A percentile compares a stretch with the other conserved stretches of the same genome.
Evolutionary conservation across 352 stramenopile species (phyloP).

Genomic region (Phytophthora europaea): DNA sequence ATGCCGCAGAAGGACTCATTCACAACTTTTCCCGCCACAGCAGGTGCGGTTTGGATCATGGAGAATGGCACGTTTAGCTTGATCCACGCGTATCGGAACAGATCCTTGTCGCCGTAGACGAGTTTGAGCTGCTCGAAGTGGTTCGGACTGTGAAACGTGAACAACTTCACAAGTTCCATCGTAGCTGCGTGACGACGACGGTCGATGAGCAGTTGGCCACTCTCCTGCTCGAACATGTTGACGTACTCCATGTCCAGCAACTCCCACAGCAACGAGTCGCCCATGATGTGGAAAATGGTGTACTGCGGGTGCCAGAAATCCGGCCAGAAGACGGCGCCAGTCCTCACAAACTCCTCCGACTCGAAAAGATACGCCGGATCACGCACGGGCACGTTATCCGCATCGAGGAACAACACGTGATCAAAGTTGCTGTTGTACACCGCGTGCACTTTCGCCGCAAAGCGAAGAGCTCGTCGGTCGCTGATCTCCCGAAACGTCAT

Average conservation of each 20-base stretch:
- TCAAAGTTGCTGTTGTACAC: slow-evolving; percentile 56
- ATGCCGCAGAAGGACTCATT: slow-evolving; percentile 56
- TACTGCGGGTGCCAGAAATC: slow-evolving; percentile 72
- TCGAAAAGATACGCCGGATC: slow-evolving; percentile 65
- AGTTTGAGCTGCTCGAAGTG: slow-evolving; percentile 49
- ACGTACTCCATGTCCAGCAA: slow-evolving; percentile 56
- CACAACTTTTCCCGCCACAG: slow-evolving; percentile 47
- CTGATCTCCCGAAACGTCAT: slow-evolving; percentile 42
- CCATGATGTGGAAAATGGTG: slow-evolving; percentile 74
- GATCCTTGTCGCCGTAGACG: slow-evolving; percentile 69
- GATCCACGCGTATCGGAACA: slow-evolving; percentile 68
- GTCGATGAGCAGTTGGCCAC: slow-evolving; percentile 64
- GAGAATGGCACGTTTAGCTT: slow-evolving; percentile 53
- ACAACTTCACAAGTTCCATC: slow-evolving; percentile 55
- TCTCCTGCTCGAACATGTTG: slow-evolving; percentile 80
- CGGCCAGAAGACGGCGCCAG: slow-evolving; percentile 72
- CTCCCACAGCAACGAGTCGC: slow-evolving; percentile 59
- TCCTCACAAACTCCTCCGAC: slow-evolving; percentile 43
- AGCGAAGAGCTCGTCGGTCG: slow-evolving; percentile 42
- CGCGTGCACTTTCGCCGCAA: slow-evolving; percentile 62
- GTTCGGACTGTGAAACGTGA: slow-evolving; percentile 42
- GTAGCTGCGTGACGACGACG: slow-evolving; percentile 39
- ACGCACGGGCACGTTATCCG: slow-evolving; percentile 58
- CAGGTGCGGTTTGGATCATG: slow-evolving; percentile 52
- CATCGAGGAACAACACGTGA: slow-evolving; percentile 63